Evolutionary conservation across 2,329 filamentous ascomycete species (phyloP), one percentile per base, ranked within the genome.

Genomic region (Xylaria sp.): DNA sequence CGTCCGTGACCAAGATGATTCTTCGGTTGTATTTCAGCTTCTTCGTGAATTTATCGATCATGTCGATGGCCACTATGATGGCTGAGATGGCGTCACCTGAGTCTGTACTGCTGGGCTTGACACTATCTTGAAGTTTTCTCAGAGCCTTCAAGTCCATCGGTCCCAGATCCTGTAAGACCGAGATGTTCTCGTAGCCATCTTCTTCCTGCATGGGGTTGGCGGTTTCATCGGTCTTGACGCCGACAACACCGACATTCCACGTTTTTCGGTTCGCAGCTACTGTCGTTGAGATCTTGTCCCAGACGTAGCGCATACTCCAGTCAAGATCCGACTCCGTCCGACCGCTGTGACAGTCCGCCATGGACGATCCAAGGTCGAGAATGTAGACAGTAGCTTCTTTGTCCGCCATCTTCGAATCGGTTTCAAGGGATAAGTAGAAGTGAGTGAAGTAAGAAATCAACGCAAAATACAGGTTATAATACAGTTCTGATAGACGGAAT

Each of bases 341-440:
- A 21, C 88, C 91, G 74, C 84, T 80, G 63, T 85, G 83, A 64
- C 78, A 82, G 68, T 89, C 78, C 53, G 81, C 88, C 90, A 96
- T 97, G n/a, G 92, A 90, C 66, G 77, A 79, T 53, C 92, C 92
- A 20, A 97, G 78, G 74, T 99, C 94, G 56, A 99, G 75, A 63
- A 99, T 88, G 72, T 94, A 99, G 40, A 97, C 84, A 0, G 89
- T 94, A 7, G 92, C 91, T 76, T 97, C 91, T 72, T 99, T 99
- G 59, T 90, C 87, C 9, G 92, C 89, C 93, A 97, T 97, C 50
- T 54, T 78, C 63, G 56, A 16, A 11, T 20, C 48, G n/a, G 22
- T 26, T 38, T 34, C 16, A 19, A 26, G 16, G 44, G 37, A 54
- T 17, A n/a, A 39, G 24, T 21, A 39, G 39, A 41, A 29, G 45